Conservation (phyloP, 1,284 basidiomycete species). For the Neolentinus lepideus region DNA sequence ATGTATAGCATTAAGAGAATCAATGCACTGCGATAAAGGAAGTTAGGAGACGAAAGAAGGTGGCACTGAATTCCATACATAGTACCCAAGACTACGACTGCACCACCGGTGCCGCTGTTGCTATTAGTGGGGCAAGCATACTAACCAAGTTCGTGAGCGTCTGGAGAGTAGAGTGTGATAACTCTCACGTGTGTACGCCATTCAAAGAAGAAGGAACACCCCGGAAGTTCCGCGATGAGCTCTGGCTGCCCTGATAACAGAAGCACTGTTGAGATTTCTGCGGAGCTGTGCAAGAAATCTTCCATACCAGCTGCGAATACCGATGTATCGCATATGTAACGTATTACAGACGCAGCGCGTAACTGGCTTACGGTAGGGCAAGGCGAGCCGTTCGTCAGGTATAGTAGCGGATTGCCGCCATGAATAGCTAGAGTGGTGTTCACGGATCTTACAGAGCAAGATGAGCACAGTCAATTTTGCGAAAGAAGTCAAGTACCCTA, state of each 20-base stretch:
- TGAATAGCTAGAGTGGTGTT: slow-evolving; percentile 54
- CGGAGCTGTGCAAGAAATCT: not conserved
- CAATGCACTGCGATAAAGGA: slow-evolving; percentile 33
- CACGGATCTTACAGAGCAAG: slow-evolving; percentile 32
- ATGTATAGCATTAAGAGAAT: slow-evolving; percentile 50
- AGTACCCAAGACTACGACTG: slow-evolving; percentile 44
- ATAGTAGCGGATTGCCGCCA: slow-evolving; percentile 37
- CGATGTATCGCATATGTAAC: slow-evolving; percentile 60
- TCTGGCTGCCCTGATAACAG: slow-evolving; percentile 36
- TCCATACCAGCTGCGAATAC: slow-evolving; percentile 40
- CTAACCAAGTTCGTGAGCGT: slow-evolving; percentile 24
- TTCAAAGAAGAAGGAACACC: slow-evolving; percentile 66
- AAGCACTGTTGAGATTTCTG: not conserved
- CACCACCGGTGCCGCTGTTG: slow-evolving; percentile 39
- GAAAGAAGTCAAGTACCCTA: slow-evolving; percentile 50
- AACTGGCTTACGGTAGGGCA: slow-evolving; percentile 44
- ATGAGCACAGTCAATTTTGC: not conserved
- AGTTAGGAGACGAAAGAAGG: slow-evolving; percentile 10
- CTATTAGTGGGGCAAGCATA: slow-evolving; percentile 60
- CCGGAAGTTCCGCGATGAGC: slow-evolving; percentile 55
- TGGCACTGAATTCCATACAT: slow-evolving; percentile 31
- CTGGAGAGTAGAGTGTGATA: slow-evolving; percentile 4
- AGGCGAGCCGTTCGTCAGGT: slow-evolving; percentile 50
- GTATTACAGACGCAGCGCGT: slow-evolving; percentile 51
- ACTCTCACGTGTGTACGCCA: slow-evolving; percentile 61